These are phyloP conservation scores for Pythium plurisporium DNA, from an alignment of 352 stramenopile species.

Conservation along the genomic window DNA sequence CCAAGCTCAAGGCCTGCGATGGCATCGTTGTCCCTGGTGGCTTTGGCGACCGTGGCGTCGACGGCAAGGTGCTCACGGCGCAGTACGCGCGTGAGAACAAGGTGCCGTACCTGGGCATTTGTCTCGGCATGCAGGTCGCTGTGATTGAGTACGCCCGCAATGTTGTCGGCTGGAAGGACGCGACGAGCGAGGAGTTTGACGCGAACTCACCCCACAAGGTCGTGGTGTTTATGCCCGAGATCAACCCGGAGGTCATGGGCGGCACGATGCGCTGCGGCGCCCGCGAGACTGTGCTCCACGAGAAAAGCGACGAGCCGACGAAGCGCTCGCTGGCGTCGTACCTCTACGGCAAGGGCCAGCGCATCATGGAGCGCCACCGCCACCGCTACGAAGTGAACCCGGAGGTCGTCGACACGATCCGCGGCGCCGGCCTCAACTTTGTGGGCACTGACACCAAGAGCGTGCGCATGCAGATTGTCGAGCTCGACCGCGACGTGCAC, in stretches of 20 bases:
- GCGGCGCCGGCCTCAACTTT: slow-evolving; percentile 94
- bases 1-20: slow-evolving; percentile 89
- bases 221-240: slow-evolving; percentile 99
- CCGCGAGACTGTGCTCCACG: slow-evolving; percentile 92
- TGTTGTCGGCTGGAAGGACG: slow-evolving; percentile 89
- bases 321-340: slow-evolving; percentile 88
- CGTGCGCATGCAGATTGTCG: slow-evolving; percentile 98
- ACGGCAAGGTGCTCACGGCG: slow-evolving; percentile 96
- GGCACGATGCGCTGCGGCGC: slow-evolving; percentile 99
- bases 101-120: slow-evolving; percentile 98
- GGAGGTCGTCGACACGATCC: slow-evolving; percentile 88
- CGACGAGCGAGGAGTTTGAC: slow-evolving; percentile 96
- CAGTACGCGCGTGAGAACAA: slow-evolving; percentile 95
- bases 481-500: slow-evolving; percentile 94
- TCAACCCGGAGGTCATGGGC: slow-evolving; percentile 97
- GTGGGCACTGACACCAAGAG: slow-evolving; percentile 96
- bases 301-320: slow-evolving; percentile 60
- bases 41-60: slow-evolving; percentile 97
- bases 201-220: slow-evolving; percentile 87
- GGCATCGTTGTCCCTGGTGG: slow-evolving; percentile 97
- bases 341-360: slow-evolving; percentile 85
- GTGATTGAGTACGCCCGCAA: slow-evolving; percentile 98
- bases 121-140: slow-evolving; percentile 93
- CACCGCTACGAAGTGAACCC: slow-evolving; percentile 99
- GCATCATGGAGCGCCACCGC: slow-evolving; percentile 96